Conservation (phyloP, 2,329 filamentous ascomycete genomes). For the Exophiala phaeomuriformis region DNA sequence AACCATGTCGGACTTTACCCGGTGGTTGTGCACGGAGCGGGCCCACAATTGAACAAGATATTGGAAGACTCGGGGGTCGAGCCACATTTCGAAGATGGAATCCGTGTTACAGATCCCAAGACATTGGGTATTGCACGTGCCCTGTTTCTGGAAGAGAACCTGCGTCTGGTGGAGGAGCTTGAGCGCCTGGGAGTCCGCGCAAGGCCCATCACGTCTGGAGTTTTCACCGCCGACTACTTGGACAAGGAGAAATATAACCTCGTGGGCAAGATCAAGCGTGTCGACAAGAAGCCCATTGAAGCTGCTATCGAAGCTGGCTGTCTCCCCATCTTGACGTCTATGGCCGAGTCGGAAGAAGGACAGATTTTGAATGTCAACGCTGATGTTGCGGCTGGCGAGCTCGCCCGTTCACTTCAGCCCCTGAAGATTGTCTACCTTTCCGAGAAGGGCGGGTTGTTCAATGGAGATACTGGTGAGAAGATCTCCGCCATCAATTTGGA, state of each 20-base stretch:
- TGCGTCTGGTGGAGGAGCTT: constrained; percentile 82
- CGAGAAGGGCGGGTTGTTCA: constrained; percentile 93
- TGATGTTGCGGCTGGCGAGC: constrained; percentile 88
- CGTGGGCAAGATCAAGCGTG: constrained; percentile 89
- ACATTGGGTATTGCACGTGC: constrained; percentile 84
- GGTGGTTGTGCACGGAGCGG: constrained; percentile 89
- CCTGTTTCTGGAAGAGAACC: constrained; percentile 90
- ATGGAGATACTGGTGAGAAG: constrained; percentile 87
- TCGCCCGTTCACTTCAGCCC: constrained; percentile 80
- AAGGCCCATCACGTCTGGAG: constrained; percentile 79
- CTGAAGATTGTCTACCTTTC: constrained; percentile 98
- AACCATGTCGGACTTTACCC: constrained; percentile 93
- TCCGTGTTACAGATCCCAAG: constrained; percentile 90
- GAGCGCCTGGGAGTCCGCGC: constrained; percentile 85
- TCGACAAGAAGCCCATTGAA: constrained; percentile 86
- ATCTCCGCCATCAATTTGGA: constrained; percentile 97
- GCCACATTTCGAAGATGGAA: constrained; percentile 93
- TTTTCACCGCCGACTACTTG: constrained; percentile 88
- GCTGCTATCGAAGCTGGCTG: constrained; percentile 84
- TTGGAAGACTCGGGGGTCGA: constrained; percentile 86
- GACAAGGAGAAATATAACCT: constrained; percentile 94
- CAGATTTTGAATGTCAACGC: constrained; percentile 96
- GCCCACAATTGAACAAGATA: constrained; percentile 88
- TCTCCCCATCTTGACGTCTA: constrained; percentile 87
- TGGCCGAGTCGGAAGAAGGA: constrained; percentile 87